These are phyloP conservation scores for Eimeria tenella DNA, from an alignment of 169 alveolate genomes.

Conservation along the genomic window DNA sequence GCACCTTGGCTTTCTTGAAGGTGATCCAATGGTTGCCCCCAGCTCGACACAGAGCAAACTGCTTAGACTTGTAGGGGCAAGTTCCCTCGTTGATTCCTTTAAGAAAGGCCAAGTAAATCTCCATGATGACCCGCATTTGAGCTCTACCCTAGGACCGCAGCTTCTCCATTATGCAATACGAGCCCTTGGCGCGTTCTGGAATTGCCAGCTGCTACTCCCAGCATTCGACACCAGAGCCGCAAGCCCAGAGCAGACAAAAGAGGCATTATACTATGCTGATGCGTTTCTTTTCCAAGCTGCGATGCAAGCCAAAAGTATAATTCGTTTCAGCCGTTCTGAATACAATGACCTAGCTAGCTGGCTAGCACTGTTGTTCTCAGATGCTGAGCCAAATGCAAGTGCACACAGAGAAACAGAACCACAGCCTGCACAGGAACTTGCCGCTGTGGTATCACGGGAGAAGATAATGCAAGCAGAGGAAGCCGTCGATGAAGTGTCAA, in stretches of 20 bases:
- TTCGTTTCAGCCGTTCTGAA: constrained; percentile 59
- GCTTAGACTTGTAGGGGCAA: constrained; percentile 42
- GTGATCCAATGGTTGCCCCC: constrained; percentile 70
- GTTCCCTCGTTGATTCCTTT: constrained; percentile 53
- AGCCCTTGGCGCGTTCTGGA: constrained; percentile 44
- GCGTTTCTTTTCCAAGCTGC: constrained; percentile 61
- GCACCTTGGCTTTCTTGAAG: constrained; percentile 58
- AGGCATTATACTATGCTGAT: constrained; percentile 57
- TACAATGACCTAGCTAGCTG: constrained; percentile 53
- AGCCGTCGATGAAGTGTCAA: not conserved
- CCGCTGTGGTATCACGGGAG: too few species aligned
- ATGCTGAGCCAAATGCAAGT: constrained; percentile 22
- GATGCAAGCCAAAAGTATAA: constrained; percentile 54
- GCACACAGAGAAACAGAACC: constrained; percentile 41
- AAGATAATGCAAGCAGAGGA: not conserved
- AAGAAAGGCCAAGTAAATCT: constrained; percentile 26
- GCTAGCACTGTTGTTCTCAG: constrained; percentile 59
- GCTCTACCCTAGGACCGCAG: constrained; percentile 47
- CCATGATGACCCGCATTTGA: constrained; percentile 50
- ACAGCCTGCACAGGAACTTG: constrained; percentile 3
- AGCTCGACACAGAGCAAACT: constrained; percentile 72
- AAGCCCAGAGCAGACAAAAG: constrained; percentile 7
- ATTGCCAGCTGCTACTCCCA: constrained; percentile 45
- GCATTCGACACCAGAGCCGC: constrained; percentile 38
- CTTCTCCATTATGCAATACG: constrained; percentile 21